Conservation (phyloP, 805 yeast genomes). For the Yamadazyma olivae region DNA sequence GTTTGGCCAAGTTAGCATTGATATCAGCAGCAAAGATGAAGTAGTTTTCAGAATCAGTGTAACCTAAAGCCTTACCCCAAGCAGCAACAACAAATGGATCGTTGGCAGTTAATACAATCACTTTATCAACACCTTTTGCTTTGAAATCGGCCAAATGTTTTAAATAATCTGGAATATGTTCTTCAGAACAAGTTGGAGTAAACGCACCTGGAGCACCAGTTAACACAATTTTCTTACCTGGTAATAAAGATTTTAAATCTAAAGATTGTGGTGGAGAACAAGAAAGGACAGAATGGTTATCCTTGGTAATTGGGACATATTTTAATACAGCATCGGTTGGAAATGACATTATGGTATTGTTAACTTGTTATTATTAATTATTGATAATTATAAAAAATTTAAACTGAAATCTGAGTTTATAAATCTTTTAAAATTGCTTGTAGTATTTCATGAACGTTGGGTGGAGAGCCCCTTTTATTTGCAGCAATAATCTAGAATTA, state of each 20-base stretch:
- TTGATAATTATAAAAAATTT: no score
- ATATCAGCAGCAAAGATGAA: conserved; percentile 41
- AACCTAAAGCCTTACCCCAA: conserved; percentile 47
- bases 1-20: conserved; percentile 28
- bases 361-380: no score
- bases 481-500: no score
- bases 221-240: conserved; percentile 57
- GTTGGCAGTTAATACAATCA: conserved; percentile 38
- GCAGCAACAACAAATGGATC: conserved; percentile 43
- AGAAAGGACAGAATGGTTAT: conserved; percentile 31
- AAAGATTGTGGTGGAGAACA: conserved; percentile 37
- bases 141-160: conserved; percentile 45
- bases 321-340: conserved; percentile 35
- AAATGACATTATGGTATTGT: conserved; percentile 14
- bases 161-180: conserved; percentile 38
- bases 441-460: no score
- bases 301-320: conserved; percentile 41
- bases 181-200: conserved; percentile 55
- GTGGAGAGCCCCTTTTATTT: no score
- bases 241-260: conserved; percentile 30
- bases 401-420: no score
- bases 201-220: conserved; percentile 86
- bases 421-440: no score
- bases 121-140: conserved; percentile 29
- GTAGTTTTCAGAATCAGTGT: conserved; percentile 28